Conservation (phyloP, 1,284 basidiomycete species). For the Mrakiaceae sp. region DNA sequence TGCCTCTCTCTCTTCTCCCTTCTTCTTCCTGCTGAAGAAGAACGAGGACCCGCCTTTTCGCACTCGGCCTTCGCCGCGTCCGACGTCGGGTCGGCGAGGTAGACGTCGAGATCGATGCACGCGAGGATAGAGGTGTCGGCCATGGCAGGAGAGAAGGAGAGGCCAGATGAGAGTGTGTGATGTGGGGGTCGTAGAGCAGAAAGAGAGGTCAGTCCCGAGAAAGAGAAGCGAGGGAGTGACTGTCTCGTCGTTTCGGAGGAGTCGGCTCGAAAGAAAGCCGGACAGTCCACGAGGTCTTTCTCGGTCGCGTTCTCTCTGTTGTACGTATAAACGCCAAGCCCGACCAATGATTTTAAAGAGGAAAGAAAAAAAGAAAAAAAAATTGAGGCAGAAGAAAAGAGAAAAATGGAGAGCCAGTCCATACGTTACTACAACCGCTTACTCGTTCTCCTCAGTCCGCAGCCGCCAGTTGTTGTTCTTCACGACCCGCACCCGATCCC, state of each 20-base stretch:
- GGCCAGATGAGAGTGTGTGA: too few relatives aligned
- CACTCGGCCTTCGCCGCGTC: conserved; percentile 51
- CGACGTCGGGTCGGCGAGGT: conserved; percentile 43
- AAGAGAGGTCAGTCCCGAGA: background rate
- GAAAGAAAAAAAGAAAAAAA: background rate
- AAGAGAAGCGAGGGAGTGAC: background rate
- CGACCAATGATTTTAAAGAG: background rate
- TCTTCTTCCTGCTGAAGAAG: too few relatives aligned
- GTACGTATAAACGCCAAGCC: too few relatives aligned
- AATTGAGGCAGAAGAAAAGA: background rate
- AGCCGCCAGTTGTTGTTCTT: conserved; percentile 2
- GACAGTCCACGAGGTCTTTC: background rate
- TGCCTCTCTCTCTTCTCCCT: too few relatives aligned
- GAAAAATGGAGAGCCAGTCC: background rate
- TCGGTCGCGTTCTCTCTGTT: too few relatives aligned
- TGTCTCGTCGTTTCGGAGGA: background rate
- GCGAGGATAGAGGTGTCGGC: conserved; percentile 38
- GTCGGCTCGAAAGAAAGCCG: background rate
- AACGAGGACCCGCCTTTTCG: conserved; percentile 43
- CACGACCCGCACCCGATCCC: conserved; percentile 15
- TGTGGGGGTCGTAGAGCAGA: background rate
- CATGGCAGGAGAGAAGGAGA: background rate
- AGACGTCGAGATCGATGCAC: conserved; percentile 65
- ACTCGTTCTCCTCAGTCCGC: background rate
- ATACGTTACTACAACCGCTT: too few relatives aligned